These are phyloP conservation scores for Coriolopsis trogii DNA, from an alignment of 1,284 basidiomycete genomes.

Conservation along the genomic window DNA sequence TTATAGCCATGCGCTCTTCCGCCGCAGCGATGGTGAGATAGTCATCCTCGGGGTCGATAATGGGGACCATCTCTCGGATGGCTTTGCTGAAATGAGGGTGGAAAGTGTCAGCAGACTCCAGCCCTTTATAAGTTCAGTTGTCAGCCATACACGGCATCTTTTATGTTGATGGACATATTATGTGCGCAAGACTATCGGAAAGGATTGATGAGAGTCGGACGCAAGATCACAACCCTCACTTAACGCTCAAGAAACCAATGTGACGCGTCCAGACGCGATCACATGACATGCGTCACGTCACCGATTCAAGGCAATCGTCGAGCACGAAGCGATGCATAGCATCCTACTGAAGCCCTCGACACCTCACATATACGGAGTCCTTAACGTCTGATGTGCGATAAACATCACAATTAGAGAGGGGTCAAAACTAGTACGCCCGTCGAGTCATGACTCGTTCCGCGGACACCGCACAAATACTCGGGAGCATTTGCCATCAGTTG, in stretches of 20 bases:
- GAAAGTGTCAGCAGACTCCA: not conserved
- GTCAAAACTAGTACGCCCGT: too few relatives aligned
- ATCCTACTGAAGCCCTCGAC: too few relatives aligned
- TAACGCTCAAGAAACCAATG: too few relatives aligned
- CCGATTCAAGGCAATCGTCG: not conserved
- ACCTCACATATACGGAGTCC: too few relatives aligned
- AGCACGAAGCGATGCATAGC: too few relatives aligned
- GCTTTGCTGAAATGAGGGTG: slow-evolving; percentile 49
- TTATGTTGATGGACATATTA: slow-evolving; percentile 28
- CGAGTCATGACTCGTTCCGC: too few relatives aligned
- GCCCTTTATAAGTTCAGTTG: not conserved
- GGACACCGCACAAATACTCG: too few relatives aligned
- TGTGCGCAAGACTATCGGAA: not conserved
- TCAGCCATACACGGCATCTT: slow-evolving; percentile 28
- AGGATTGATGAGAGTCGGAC: not conserved
- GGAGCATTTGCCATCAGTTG: too few relatives aligned
- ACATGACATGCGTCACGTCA: not conserved
- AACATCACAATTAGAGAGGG: too few relatives aligned
- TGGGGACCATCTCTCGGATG: slow-evolving; percentile 64
- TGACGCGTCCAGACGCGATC: not conserved
- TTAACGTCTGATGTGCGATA: too few relatives aligned
- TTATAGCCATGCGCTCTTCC: slow-evolving; percentile 64
- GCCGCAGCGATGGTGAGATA: slow-evolving; percentile 71
- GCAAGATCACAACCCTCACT: too few relatives aligned
- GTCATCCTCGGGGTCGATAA: slow-evolving; percentile 76